These are phyloP conservation scores for Monosporozyma unispora DNA, from an alignment of 805 yeast species.

Conservation along the genomic window DNA sequence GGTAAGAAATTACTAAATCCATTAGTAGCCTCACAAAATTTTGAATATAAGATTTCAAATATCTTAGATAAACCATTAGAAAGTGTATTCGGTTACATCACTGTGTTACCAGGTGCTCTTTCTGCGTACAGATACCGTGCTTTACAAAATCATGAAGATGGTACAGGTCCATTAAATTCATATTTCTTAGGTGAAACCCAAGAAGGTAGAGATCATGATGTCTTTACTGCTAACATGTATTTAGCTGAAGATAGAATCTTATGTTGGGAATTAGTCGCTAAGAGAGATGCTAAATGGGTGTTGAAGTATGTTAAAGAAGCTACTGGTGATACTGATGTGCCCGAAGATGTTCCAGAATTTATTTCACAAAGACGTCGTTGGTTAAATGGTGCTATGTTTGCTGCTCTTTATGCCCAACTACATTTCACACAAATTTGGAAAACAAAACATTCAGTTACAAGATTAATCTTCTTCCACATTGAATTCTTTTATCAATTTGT, in stretches of 20 bases:
- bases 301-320: constrained; percentile 87
- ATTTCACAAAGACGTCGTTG: constrained; percentile 95
- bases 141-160: constrained; percentile 72
- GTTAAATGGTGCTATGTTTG: constrained; percentile 96
- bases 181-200: constrained; percentile 84
- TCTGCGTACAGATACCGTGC: constrained; percentile 92
- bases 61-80: constrained; percentile 91
- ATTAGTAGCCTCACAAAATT: constrained; percentile 90
- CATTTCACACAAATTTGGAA: constrained; percentile 85
- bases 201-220: constrained; percentile 53
- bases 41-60: constrained; percentile 95
- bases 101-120: constrained; percentile 91
- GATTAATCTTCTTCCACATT: constrained; percentile 74
- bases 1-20: constrained; percentile 81
- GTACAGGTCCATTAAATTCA: constrained; percentile 83
- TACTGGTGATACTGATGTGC: constrained; percentile 94
- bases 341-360: constrained; percentile 89
- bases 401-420: constrained; percentile 81
- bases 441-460: constrained; percentile 71
- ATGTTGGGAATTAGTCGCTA: constrained; percentile 94
- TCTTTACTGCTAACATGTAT: constrained; percentile 94
- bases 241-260: constrained; percentile 93
- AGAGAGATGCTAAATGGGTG: constrained; percentile 75
- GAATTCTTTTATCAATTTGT: constrained; percentile 85
- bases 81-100: constrained; percentile 83